Conservation (phyloP, 768 basidiomycete genomes). For the Imleria badia region DNA sequence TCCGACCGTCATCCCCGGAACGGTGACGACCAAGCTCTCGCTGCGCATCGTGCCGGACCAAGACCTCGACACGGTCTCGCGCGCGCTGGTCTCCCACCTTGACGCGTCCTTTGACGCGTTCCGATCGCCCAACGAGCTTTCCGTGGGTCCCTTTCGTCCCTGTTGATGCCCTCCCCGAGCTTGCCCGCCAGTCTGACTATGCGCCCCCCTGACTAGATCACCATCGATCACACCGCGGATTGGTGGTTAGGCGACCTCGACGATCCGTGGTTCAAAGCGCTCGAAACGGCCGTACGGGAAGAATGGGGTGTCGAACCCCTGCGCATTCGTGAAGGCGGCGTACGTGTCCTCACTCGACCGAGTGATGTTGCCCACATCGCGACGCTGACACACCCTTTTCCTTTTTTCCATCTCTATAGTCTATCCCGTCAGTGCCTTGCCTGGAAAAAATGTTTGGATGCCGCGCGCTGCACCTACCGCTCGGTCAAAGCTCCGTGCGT, state of each 20-base stretch:
- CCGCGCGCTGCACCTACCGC: constrained; percentile 87
- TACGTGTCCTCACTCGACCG: constrained; percentile 37
- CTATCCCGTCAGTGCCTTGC: constrained; percentile 91
- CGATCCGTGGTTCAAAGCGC: constrained; percentile 80
- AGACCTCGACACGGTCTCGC: constrained; percentile 66
- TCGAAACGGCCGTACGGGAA: constrained; percentile 78
- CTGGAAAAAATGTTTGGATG: constrained; percentile 91
- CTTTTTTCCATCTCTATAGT: constrained; percentile 44
- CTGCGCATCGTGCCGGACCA: constrained; percentile 96
- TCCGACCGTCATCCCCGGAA: constrained; percentile 85
- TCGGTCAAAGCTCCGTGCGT: constrained; percentile 87
- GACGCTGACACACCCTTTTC: neutral
- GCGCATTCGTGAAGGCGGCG: constrained; percentile 91
- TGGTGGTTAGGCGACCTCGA: constrained; percentile 96
- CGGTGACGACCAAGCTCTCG: constrained; percentile 82
- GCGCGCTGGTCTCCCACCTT: constrained; percentile 59
- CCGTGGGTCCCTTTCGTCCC: constrained; percentile 41
- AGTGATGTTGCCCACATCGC: no score
- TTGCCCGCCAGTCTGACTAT: neutral
- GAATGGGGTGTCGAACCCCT: constrained; percentile 89
- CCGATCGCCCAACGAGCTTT: constrained; percentile 67
- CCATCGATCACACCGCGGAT: constrained; percentile 79
- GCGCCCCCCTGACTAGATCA: constrained; percentile 47
- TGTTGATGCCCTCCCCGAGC: no score
- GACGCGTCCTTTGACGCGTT: constrained; percentile 55